Evolutionary conservation across 805 yeast species (phyloP).

Genomic region (Candida boleticola): DNA sequence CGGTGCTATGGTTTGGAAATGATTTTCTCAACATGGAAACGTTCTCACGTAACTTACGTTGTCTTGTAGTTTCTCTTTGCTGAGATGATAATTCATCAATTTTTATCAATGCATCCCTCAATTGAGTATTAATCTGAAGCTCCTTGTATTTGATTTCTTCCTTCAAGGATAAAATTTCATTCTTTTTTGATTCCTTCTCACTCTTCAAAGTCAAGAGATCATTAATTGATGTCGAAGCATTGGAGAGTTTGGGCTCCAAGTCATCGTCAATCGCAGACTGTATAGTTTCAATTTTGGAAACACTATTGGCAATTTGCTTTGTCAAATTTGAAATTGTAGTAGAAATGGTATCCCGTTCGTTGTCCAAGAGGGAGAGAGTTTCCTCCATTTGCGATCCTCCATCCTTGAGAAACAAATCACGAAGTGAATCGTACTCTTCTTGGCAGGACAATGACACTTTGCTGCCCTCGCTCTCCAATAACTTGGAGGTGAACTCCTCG

Average conservation of each 20-base stretch:
- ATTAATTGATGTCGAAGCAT: conserved; percentile 28
- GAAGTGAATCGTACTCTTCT: conserved; percentile 55
- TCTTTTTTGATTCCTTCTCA: conserved; percentile 24
- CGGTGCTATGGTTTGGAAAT: conserved; percentile 54
- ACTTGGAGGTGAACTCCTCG: conserved; percentile 27
- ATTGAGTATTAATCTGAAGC: conserved; percentile 57
- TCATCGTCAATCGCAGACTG: conserved; percentile 35
- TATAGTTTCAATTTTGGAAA: conserved; percentile 38
- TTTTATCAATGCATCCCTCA: conserved; percentile 57
- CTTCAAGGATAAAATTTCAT: conserved; percentile 29
- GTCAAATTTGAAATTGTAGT: conserved; percentile 21
- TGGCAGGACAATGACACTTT: conserved; percentile 49
- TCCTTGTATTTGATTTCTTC: conserved; percentile 46
- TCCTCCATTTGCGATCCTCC: conserved; percentile 61
- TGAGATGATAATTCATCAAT: conserved; percentile 74
- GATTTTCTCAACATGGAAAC: conserved; percentile 64
- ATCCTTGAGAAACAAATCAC: conserved; percentile 52
- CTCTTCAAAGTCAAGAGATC: conserved; percentile 27
- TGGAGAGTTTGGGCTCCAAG: conserved; percentile 30
- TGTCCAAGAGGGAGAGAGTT: conserved; percentile 37
- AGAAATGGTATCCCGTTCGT: conserved; percentile 44
- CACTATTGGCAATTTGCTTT: conserved; percentile 33
- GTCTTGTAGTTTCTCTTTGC: conserved; percentile 72
- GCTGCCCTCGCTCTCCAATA: conserved; percentile 10
- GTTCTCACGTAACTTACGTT: conserved; percentile 69